Evolutionary conservation across 495 filamentous ascomycete genomes (phyloP).

Genomic region (Podospora anserina): DNA sequence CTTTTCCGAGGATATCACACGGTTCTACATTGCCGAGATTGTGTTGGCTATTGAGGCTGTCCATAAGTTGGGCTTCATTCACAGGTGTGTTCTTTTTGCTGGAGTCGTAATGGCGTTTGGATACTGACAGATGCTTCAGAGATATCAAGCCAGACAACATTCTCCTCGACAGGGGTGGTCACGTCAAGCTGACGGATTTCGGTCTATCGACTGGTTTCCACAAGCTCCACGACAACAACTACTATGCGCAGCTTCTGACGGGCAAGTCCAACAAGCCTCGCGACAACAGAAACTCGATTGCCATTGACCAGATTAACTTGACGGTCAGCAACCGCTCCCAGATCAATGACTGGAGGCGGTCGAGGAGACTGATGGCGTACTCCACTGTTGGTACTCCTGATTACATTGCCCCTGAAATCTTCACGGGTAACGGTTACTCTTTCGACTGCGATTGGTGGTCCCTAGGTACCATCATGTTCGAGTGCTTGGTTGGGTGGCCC

Average conservation of each 20-base stretch:
- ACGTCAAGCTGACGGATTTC: slow-evolving; percentile 98
- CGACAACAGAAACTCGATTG: slow-evolving; percentile 79
- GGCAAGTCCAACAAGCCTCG: slow-evolving; percentile 69
- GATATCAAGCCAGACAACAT: slow-evolving; percentile 99
- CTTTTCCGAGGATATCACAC: slow-evolving; percentile 96
- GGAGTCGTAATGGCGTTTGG: neutral
- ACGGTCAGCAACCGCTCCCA: slow-evolving; percentile 95
- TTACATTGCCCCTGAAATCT: slow-evolving; percentile 98
- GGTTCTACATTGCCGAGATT: slow-evolving; percentile 99
- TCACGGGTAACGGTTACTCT: slow-evolving; percentile 90
- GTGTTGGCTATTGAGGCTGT: slow-evolving; percentile 96
- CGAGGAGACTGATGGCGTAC: slow-evolving; percentile 90
- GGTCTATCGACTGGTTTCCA: slow-evolving; percentile 97
- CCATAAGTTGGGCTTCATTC: slow-evolving; percentile 96
- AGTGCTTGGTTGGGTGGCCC: slow-evolving; percentile 97
- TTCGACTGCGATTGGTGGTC: slow-evolving; percentile 99
- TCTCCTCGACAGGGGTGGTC: slow-evolving; percentile 87
- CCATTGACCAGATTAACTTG: slow-evolving; percentile 95
- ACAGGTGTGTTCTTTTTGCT: slow-evolving; percentile 54
- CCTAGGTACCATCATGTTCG: slow-evolving; percentile 98
- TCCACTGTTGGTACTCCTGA: slow-evolving; percentile 98
- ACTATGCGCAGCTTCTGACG: slow-evolving; percentile 95
- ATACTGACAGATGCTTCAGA: slow-evolving; percentile 35
- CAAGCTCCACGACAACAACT: slow-evolving; percentile 94
- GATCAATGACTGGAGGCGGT: slow-evolving; percentile 98